Percentiles rank a stretch among this genome's conserved stretches.
phyloP scores from a whole-genome alignment of 768 basidiomycete genomes.

The Suillus sp. region DNA sequence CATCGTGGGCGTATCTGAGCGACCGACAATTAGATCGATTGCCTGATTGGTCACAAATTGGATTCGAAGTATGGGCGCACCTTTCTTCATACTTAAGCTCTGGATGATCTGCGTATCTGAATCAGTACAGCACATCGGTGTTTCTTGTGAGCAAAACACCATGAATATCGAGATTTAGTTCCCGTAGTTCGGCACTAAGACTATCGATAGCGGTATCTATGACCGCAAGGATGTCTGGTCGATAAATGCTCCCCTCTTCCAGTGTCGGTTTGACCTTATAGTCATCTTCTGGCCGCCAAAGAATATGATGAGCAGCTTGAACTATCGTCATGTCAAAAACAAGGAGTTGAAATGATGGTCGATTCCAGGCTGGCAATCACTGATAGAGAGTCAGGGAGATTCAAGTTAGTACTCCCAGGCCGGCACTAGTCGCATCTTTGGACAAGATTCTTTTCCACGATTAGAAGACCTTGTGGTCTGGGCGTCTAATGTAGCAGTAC shows the following conservation, averaged over 20 bases:
- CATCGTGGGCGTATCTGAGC: constrained; percentile 69
- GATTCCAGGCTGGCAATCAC: neutral
- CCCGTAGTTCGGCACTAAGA: constrained; percentile 52
- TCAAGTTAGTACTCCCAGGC: too few relatives aligned
- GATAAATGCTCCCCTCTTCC: constrained; percentile 36
- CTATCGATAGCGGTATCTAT: constrained; percentile 53
- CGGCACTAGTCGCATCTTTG: neutral
- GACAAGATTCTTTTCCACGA: neutral
- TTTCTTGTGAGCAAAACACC: constrained; percentile 34
- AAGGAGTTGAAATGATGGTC: neutral
- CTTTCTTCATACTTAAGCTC: constrained; percentile 64
- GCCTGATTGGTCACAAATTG: neutral
- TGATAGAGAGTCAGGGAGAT: neutral
- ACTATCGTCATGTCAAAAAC: neutral
- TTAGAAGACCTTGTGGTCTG: neutral
- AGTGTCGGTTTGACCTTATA: constrained; percentile 18
- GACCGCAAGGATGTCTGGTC: constrained; percentile 54
- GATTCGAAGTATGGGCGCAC: constrained; percentile 35
- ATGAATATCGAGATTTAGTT: constrained; percentile 71
- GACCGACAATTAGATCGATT: neutral
- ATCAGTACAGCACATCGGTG: neutral
- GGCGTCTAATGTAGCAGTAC: too few relatives aligned
- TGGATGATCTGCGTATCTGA: constrained; percentile 54
- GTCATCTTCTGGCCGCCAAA: constrained; percentile 42
- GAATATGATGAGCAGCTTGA: constrained; percentile 15